Evolutionary conservation across 1,139 yeast genomes (phyloP).

Genomic region (Pichia sp.): DNA sequence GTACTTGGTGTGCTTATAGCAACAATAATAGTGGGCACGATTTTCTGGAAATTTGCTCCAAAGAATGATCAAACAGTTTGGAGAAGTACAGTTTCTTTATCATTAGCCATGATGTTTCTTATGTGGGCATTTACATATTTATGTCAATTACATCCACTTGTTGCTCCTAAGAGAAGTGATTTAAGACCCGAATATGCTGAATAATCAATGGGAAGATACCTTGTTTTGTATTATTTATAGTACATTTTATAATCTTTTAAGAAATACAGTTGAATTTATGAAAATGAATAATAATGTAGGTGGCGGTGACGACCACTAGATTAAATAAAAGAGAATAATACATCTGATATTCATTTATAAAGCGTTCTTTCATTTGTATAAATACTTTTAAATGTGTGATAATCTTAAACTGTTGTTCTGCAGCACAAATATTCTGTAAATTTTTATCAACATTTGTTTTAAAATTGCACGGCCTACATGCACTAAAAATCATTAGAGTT

Average conservation of each 20-base stretch:
- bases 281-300: not conserved
- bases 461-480: too few species aligned
- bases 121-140: constrained; percentile 94
- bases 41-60: constrained; percentile 53
- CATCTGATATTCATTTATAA: too few species aligned
- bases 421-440: too few species aligned
- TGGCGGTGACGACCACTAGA: too few species aligned
- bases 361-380: too few species aligned
- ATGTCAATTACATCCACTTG: constrained; percentile 75
- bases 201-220: not conserved
- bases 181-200: constrained; percentile 64
- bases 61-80: constrained; percentile 61
- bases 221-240: not conserved
- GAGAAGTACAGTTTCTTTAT: constrained; percentile 81
- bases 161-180: constrained; percentile 72
- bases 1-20: constrained; percentile 61
- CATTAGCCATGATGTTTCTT: constrained; percentile 80
- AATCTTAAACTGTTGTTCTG: too few species aligned
- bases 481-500: too few species aligned
- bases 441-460: too few species aligned
- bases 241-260: not conserved
- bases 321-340: too few species aligned
- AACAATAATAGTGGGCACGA: constrained; percentile 53
- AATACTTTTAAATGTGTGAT: too few species aligned
- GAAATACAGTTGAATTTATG: not conserved